phyloP scores from a whole-genome alignment of 2,329 filamentous ascomycete species.

The Emydomyces testavorans region DNA sequence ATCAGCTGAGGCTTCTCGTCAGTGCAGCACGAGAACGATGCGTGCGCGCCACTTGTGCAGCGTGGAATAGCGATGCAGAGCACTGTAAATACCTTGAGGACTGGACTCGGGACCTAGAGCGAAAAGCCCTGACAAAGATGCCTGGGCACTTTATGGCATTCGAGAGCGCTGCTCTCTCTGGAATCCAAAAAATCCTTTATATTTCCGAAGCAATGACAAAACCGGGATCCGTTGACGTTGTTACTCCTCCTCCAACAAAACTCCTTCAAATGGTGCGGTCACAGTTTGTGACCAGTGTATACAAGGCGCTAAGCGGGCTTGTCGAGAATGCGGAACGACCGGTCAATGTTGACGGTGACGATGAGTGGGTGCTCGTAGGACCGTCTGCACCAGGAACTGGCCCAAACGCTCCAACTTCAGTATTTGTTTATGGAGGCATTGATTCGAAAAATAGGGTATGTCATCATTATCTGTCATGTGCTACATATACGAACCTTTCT shows the following conservation, averaged over 20 bases:
- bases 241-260: slow-evolving; percentile 75
- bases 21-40: slow-evolving; percentile 71
- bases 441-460: slow-evolving; percentile 45
- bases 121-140: slow-evolving; percentile 81
- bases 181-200: slow-evolving; percentile 93
- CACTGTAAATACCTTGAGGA: slow-evolving; percentile 87
- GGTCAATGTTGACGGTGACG: slow-evolving; percentile 48
- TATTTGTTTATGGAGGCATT: slow-evolving; percentile 40
- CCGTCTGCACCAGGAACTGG: slow-evolving; percentile 23
- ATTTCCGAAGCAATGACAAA: slow-evolving; percentile 74
- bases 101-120: slow-evolving; percentile 74
- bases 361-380: slow-evolving; percentile 42
- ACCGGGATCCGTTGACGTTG: slow-evolving; percentile 61
- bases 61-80: slow-evolving; percentile 89
- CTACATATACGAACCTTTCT: too few species aligned
- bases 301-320: slow-evolving; percentile 88
- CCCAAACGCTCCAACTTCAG: slow-evolving; percentile 28
- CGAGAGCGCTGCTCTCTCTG: slow-evolving; percentile 66
- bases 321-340: slow-evolving; percentile 87
- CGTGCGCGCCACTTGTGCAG: slow-evolving; percentile 70
- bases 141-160: slow-evolving; percentile 76
- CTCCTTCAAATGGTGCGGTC: slow-evolving; percentile 79
- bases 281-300: slow-evolving; percentile 86
- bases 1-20: slow-evolving; percentile 65
- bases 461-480: neutral